Evolutionary conservation across 2,329 filamentous ascomycete species (phyloP), one percentile per base, ranked within the genome.

Genomic region (Cladosporium halotolerans): DNA sequence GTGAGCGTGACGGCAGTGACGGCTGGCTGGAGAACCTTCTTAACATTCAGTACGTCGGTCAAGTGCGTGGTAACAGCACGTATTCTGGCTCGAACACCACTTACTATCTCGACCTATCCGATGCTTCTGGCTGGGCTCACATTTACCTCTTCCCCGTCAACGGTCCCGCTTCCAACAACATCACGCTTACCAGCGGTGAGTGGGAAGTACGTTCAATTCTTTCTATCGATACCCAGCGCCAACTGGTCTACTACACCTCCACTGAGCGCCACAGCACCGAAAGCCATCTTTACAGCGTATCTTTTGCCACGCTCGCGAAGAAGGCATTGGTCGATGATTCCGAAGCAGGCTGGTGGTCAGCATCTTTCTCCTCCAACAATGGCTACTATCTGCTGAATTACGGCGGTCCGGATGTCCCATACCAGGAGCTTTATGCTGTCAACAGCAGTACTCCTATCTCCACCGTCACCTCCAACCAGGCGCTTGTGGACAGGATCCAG

Each of bases 321-420:
- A 82, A 74, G 6, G 68, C 83, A 0, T 76, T 87, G 0, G 84
- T 86, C 4, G 79, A 87, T 50, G 80, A 84, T 51, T 74, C 70
- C 0, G 71, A 79, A 0, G 68, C 81, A 0, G 84, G 77, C 0
- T 79, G 77, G 61, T 88, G 81, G 78, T 75, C 74, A 4, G 84
- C 83, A 0, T 84, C 82, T 1, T 87, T 87, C 68, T 86, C 83
- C 0, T 74, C 79, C 2, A 73, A 69, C 1, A 80, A 79, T 0
- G 78, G 78, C 2, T 88, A 83, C 71, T 86, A 86, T 62, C 79
- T 87, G 40, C 76, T 86, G 2, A 77, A 72, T 48, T 88, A 88
- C 64, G 68, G 71, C 14, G 84, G 84, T 0, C 84, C 84, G 0
- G 79, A 86, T 52, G 79, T 88, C 0, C 84, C 84, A 0, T 86